phyloP scores from a whole-genome alignment of 495 filamentous ascomycete species.

The Penicillium canescens region DNA sequence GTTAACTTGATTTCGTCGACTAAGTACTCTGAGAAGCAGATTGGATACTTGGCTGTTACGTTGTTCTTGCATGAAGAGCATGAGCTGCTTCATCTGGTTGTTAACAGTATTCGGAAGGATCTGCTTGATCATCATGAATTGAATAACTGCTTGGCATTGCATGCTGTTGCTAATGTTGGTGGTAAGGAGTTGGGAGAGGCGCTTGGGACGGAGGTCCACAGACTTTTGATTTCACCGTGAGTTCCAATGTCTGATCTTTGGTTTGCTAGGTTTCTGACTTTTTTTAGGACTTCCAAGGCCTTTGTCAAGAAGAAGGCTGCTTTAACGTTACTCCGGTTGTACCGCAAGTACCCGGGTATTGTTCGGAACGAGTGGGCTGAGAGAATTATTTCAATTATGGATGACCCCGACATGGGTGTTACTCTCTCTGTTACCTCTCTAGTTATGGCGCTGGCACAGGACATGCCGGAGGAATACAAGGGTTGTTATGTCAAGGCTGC shows the following conservation, averaged over 20 bases:
- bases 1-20: constrained; percentile 95
- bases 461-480: constrained; percentile 90
- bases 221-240: constrained; percentile 92
- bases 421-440: constrained; percentile 94
- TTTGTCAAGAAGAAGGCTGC: constrained; percentile 99
- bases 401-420: constrained; percentile 93
- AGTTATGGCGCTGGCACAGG: constrained; percentile 93
- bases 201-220: constrained; percentile 88
- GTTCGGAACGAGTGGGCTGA: constrained; percentile 97
- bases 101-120: constrained; percentile 98
- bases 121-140: constrained; percentile 92
- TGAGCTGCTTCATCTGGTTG: constrained; percentile 91
- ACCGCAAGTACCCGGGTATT: constrained; percentile 89
- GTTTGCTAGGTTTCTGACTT: constrained; percentile 15
- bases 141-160: constrained; percentile 95
- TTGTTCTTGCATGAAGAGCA: constrained; percentile 97
- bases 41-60: constrained; percentile 96
- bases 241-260: constrained; percentile 29
- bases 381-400: constrained; percentile 97
- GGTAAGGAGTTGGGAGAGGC: constrained; percentile 97
- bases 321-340: constrained; percentile 90
- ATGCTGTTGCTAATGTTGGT: constrained; percentile 98
- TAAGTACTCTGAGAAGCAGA: constrained; percentile 99
- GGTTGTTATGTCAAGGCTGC: constrained; percentile 93
- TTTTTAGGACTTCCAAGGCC: constrained; percentile 80